Evolutionary conservation across 441 rosid species (phyloP), one percentile per base, ranked within the genome.

Genomic region (Populus hybrid): DNA sequence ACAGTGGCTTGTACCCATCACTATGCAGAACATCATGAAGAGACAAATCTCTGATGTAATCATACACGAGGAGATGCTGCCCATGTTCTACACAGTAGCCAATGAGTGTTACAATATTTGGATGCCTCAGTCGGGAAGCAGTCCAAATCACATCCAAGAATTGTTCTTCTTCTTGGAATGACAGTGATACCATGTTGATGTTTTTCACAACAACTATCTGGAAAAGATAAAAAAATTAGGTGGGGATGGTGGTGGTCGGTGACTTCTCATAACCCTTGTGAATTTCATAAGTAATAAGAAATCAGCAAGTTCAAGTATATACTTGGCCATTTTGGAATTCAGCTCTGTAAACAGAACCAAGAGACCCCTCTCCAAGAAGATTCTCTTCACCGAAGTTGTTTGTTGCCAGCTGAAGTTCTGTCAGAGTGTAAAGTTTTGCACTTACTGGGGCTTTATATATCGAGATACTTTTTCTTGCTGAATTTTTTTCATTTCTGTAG

Each of bases 341-440:
- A 18, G 97, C 97, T 89, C 82, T 92, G 90, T 94, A 93, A 77
- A 94, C 93, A 83, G 97, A 86, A 81, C 98, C 98, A 75, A 94
- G 92, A 75, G 98, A 92, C 83, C 98, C 99, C 79, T 88, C 88
- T 77, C 95, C 94, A 64, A 94, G 87, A 76, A 91, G 86, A 75
- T 93, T 93, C 76, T 88, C 91, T 85, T 90, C 88, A 75, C 92
- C 86, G 84, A 97, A 97, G 85, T 75, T 82, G 81, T 89, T 88
- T 34, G 98, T 94, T 69, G 96, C 97, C 71, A 79, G 83, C 78
- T 91, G 95, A 81, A 97, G 92, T 81, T 94, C 98, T 67, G 91
- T 88, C 79, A 90, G 80, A 21, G 88, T 85, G 84, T 86, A 94
- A 71, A 83, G 82, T 84, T 88, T 89, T 73, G 90, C 93, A 74